Percentiles rank a stretch among this genome's conserved stretches.
These are phyloP conservation scores for Lecanicillium sp. DNA, from an alignment of 2,329 filamentous ascomycete genomes.

Conservation along the genomic window DNA sequence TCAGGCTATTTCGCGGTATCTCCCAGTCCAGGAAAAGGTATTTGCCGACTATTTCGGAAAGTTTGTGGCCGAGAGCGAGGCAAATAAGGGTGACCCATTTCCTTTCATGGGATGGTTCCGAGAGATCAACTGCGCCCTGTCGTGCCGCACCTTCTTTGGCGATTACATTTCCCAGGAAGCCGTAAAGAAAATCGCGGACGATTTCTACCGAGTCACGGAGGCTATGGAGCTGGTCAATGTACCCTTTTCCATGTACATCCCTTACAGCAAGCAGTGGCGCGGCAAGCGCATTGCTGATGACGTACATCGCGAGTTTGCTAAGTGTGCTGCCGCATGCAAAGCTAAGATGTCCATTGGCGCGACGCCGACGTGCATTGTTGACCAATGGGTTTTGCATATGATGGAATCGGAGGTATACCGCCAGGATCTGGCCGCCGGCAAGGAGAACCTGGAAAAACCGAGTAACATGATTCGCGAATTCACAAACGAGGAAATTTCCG, in stretches of 20 bases:
- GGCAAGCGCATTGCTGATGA: slow-evolving; percentile 69
- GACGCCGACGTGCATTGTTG: slow-evolving; percentile 64
- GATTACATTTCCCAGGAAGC: slow-evolving; percentile 67
- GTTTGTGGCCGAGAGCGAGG: slow-evolving; percentile 53
- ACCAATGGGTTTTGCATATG: slow-evolving; percentile 70
- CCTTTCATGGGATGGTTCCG: slow-evolving; percentile 67
- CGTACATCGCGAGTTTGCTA: slow-evolving; percentile 61
- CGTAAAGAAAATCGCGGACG: slow-evolving; percentile 68
- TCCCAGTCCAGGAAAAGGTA: slow-evolving; percentile 67
- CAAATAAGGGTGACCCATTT: slow-evolving; percentile 45
- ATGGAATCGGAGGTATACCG: slow-evolving; percentile 62
- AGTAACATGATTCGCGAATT: slow-evolving; percentile 41
- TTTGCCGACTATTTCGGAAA: slow-evolving; percentile 62
- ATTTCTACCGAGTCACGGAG: slow-evolving; percentile 71
- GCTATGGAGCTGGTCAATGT: slow-evolving; percentile 77
- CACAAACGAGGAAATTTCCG: slow-evolving; percentile 37
- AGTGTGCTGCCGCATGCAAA: slow-evolving; percentile 65
- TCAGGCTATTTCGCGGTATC: slow-evolving; percentile 60
- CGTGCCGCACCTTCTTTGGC: slow-evolving; percentile 72
- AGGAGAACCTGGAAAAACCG: slow-evolving; percentile 31
- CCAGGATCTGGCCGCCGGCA: slow-evolving; percentile 54
- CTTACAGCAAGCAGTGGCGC: slow-evolving; percentile 68
- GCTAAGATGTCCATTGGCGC: slow-evolving; percentile 63
- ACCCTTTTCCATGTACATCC: slow-evolving; percentile 60
- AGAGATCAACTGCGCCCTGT: slow-evolving; percentile 71